Conservation (phyloP, 129 eudicot species). For the Flaveria robusta region DNA sequence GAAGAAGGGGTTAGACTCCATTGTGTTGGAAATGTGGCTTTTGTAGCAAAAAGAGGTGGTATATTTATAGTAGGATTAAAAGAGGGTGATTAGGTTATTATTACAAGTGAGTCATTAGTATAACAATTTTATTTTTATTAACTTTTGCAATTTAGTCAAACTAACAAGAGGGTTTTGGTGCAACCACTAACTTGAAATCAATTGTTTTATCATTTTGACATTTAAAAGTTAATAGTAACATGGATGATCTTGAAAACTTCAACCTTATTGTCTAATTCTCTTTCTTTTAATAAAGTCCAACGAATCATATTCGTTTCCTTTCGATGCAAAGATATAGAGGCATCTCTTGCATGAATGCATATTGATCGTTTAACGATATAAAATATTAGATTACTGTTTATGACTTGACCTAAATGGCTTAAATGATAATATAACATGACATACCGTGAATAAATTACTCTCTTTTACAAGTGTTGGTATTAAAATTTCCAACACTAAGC, state of each 20-base stretch:
- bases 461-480: too few relatives aligned
- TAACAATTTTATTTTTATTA: neutral
- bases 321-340: neutral
- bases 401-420: neutral
- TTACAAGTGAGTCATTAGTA: conserved; percentile 18
- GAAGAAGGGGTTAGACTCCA: conserved; percentile 15
- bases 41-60: conserved; percentile 1
- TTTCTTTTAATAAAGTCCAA: neutral
- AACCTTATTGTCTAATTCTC: neutral
- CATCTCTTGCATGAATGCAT: neutral
- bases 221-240: neutral
- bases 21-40: conserved; percentile 26
- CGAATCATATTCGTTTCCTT: neutral
- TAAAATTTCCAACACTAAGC: too few relatives aligned
- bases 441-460: too few relatives aligned
- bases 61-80: conserved; percentile 11
- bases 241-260: neutral
- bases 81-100: conserved; percentile 23
- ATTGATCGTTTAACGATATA: neutral
- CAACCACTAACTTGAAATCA: conserved; percentile 40
- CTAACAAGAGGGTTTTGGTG: conserved; percentile 37
- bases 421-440: too few relatives aligned
- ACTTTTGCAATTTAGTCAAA: conserved; percentile 39
- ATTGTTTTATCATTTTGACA: conserved; percentile 26
- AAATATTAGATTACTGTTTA: too few relatives aligned